phyloP scores from a whole-genome alignment of 2,329 filamentous ascomycete genomes.

The Blumeriella jaapii region DNA sequence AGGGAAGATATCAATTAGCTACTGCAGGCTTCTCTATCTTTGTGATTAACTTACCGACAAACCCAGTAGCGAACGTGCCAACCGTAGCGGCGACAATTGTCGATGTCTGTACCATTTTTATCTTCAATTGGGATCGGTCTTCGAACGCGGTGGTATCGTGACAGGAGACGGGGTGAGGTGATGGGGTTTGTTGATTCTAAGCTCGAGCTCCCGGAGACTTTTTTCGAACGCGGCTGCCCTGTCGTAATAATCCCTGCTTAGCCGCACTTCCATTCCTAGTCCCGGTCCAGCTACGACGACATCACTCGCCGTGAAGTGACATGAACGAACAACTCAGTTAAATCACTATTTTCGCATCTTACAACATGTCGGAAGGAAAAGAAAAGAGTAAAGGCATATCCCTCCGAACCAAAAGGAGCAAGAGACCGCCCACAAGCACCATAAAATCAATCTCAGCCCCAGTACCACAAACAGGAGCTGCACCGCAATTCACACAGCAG shows the following conservation, averaged over 20 bases:
- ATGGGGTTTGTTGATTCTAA: constrained; percentile 6
- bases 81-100: constrained; percentile 50
- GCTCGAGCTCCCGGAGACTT: constrained; percentile 4
- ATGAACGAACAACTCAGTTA: not conserved
- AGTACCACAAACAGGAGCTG: constrained; percentile 39
- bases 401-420: constrained; percentile 50
- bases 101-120: constrained; percentile 37
- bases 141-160: not conserved
- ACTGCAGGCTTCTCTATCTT: not conserved
- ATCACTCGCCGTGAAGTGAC: too few species aligned
- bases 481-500: constrained; percentile 33
- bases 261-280: not conserved
- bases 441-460: constrained; percentile 52
- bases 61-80: constrained; percentile 46
- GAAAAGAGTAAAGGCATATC: constrained; percentile 48
- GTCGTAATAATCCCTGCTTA: not conserved
- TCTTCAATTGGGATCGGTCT: constrained; percentile 3
- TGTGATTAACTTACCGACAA: constrained; percentile 39
- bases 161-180: constrained; percentile 1
- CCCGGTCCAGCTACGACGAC: constrained; percentile 1
- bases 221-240: constrained; percentile 3
- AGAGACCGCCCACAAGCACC: constrained; percentile 49
- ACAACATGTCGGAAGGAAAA: constrained; percentile 47
- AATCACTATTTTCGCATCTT: not conserved
- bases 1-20: constrained; percentile 15